Conservation (phyloP, 176 grass and related monocot species). For the Elymus sibiricus region DNA sequence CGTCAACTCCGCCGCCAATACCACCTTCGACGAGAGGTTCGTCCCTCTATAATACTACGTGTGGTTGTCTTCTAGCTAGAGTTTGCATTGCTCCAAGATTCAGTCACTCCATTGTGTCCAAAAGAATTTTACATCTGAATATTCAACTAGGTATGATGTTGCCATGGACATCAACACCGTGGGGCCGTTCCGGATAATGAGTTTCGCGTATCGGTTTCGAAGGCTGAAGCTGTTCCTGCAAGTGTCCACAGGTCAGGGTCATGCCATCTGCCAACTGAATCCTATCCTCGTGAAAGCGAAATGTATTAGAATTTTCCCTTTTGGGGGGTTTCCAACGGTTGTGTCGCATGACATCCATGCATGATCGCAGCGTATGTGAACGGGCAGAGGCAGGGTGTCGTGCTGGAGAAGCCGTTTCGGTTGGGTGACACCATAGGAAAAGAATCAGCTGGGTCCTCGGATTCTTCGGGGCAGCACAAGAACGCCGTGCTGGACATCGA, state of each 20-base stretch:
- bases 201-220: slow-evolving; percentile 67
- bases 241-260: slow-evolving; percentile 72
- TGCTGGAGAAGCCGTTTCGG: slow-evolving; percentile 68
- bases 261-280: slow-evolving; percentile 2
- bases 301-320: not conserved
- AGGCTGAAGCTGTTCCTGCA: slow-evolving; percentile 86
- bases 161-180: slow-evolving; percentile 90
- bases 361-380: slow-evolving; percentile 81
- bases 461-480: slow-evolving; percentile 8
- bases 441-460: slow-evolving; percentile 23
- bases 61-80: too few species aligned
- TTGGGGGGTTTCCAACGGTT: not conserved
- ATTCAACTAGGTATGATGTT: slow-evolving; percentile 67
- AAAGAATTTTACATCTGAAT: too few species aligned
- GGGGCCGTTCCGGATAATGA: slow-evolving; percentile 90
- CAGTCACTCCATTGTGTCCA: too few species aligned
- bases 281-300: not conserved
- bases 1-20: slow-evolving; percentile 84
- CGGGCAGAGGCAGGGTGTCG: slow-evolving; percentile 78
- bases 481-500: slow-evolving; percentile 62
- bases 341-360: not conserved
- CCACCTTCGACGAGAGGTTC: slow-evolving; percentile 96
- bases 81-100: not conserved
- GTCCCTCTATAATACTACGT: not conserved
- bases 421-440: slow-evolving; percentile 73